A percentile compares a stretch with the other conserved stretches of the same genome.
Evolutionary conservation across 2,329 filamentous ascomycete species (phyloP).

Genomic region (Penicillium verrucosum): DNA sequence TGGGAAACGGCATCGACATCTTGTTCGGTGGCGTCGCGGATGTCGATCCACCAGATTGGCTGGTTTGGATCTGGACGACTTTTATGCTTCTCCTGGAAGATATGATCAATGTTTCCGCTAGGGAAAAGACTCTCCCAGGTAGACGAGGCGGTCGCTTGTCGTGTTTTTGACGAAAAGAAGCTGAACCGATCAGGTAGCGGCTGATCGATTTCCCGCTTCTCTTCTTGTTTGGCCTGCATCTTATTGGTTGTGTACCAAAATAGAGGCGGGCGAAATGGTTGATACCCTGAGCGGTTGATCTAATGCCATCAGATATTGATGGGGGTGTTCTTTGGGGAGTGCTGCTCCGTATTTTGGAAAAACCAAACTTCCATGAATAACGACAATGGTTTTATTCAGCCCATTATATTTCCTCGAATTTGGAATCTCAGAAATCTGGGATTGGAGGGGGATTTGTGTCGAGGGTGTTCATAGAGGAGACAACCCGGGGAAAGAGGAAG

Average conservation of each 20-base stretch:
- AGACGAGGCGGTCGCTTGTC: slow-evolving; percentile 38
- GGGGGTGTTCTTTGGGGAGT: background rate
- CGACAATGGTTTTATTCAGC: background rate
- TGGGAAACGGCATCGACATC: slow-evolving; percentile 83
- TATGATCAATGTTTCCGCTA: slow-evolving; percentile 7
- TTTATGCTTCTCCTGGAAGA: slow-evolving; percentile 14
- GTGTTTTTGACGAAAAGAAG: slow-evolving; percentile 89
- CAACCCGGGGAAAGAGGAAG: background rate
- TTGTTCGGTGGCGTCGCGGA: slow-evolving; percentile 80
- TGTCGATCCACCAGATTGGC: slow-evolving; percentile 91
- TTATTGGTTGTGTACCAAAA: background rate
- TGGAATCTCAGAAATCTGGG: background rate
- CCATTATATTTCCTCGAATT: background rate
- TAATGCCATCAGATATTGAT: slow-evolving; percentile 1
- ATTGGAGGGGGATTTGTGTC: background rate
- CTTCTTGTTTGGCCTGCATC: slow-evolving; percentile 6
- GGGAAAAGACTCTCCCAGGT: slow-evolving; percentile 23
- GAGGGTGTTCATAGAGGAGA: background rate
- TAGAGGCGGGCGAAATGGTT: background rate
- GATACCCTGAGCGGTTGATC: background rate
- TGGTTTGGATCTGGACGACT: slow-evolving; percentile 11
- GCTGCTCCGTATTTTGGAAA: background rate
- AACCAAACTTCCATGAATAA: background rate
- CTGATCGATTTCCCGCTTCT: slow-evolving; percentile 25
- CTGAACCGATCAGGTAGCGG: slow-evolving; percentile 75